Percentiles rank a stretch among this genome's conserved stretches.
Evolutionary conservation across 176 grass and related monocot species (phyloP).

Genomic region (Oryza meridionalis): DNA sequence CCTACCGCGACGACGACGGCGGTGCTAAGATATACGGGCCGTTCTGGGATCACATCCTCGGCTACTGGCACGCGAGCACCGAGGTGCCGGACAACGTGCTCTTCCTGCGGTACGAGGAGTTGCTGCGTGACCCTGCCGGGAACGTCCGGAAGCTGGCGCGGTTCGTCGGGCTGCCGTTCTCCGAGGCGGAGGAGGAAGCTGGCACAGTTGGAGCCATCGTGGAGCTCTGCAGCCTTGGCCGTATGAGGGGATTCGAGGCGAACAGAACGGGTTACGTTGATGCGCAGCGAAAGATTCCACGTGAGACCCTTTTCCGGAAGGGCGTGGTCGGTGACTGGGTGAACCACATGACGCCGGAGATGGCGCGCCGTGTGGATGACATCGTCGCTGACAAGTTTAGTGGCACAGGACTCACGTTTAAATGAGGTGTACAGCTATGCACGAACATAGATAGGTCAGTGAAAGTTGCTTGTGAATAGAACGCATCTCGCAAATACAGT

Average conservation of each 20-base stretch:
- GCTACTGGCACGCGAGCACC: constrained; percentile 13
- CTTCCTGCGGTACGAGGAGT: constrained; percentile 51
- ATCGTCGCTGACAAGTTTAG: constrained; percentile 19
- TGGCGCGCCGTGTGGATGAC: constrained; percentile 27
- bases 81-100: not conserved
- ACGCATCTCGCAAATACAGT: too few relatives aligned
- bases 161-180: constrained; percentile 40
- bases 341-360: constrained; percentile 51
- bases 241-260: constrained; percentile 1
- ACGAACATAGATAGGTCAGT: too few relatives aligned
- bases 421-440: not conserved
- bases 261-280: constrained; percentile 1
- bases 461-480: too few relatives aligned
- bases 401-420: not conserved
- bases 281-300: not conserved
- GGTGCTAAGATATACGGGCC: not conserved
- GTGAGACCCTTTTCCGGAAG: constrained; percentile 17
- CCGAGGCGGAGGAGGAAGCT: not conserved
- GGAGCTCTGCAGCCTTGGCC: constrained; percentile 36
- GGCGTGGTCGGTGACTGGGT: constrained; percentile 38
- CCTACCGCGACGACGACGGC: not conserved
- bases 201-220: constrained; percentile 16
- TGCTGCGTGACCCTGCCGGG: constrained; percentile 10
- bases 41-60: constrained; percentile 47
- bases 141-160: constrained; percentile 29